Evolutionary conservation across 164 flowering plant genomes (phyloP), one percentile per base, ranked within the genome.

Genomic region (Vitis rotundifolia): DNA sequence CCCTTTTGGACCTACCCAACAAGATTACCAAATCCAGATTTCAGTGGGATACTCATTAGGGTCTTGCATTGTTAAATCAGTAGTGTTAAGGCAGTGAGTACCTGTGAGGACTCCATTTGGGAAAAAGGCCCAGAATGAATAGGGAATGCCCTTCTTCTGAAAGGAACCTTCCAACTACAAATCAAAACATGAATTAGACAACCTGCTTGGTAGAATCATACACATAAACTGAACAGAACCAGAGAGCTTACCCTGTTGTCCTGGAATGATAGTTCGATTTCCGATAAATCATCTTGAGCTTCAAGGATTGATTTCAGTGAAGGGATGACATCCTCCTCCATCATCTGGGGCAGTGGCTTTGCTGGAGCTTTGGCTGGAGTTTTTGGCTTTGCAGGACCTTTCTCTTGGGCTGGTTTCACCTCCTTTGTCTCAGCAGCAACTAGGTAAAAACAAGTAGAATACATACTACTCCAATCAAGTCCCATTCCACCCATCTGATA

Each of bases 311-410:
- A 61, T 73, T 72, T 83, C 3, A 93, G 77, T 11, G 92, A 58
- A 68, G 97, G 98, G 65, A 90, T 90, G 11, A 93, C 87, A 56
- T 94, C 98, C 65, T 91, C 97, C 69, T 85, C 87, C 94, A 90
- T 94, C 78, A 91, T 58, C 78, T 91, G 73, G 18, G 93, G 88
- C 73, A 91, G 73, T 49, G 93, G 81, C 82, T 93, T 88, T 0
- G 66, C 84, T n/a, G 88, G 79, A 73, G 87, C 86, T 83, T 91
- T 87, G 8, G 89, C 86, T 5, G 89, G 71, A 49, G 87, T 64
- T 61, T 87, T 89, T 51, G 88, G 85, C 73, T 81, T 85, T 7
- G 83, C 83, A 8, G 82, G 67, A 6, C 74, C 84, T 67, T 63
- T 74, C 22, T 67, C 68, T 57, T 58, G 64, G 5, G 61, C 75